Evolutionary conservation across 306 rosid species (phyloP), one percentile per base, ranked within the genome.

Genomic region (Comarum palustre): DNA sequence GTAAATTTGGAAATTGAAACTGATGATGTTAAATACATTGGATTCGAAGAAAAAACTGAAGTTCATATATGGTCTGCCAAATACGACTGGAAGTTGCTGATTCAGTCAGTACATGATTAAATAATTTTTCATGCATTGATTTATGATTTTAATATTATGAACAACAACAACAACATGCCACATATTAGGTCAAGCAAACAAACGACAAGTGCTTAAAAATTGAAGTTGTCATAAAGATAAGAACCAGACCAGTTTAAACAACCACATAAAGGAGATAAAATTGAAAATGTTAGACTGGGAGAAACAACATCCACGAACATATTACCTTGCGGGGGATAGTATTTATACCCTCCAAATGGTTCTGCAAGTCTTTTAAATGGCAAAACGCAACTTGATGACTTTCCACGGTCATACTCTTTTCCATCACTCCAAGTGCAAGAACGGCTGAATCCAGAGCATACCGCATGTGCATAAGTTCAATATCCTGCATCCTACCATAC

Each of bases 381-480:
- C 82, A 46, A 60, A 94, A 78, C 36, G 97, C 85, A 73, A 68
- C 86, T 69, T 82, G 86, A 77, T 74, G 83, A 71, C 76, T 68
- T 77, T 85, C 92, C 72, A 78, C 78, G 17, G 80, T 76, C 74
- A 77, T 61, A 68, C 81, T 77, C 80, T 76, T 88, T 78, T 85
- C 96, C 97, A 94, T 91, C 65, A 84, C 85, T 79, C 87, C 93
- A 75, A 94, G 87, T 75, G 98, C 96, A 75, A 94, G 94, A 84
- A 94, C 86, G 57, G 84, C 71, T 62, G 92, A 91, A 78, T 94
- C 97, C 63, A 94, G 83, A 80, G 96, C 97, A 88, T 94, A 94
- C 45, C 92, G 95, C 98, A 94, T 91, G 83, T 89, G 92, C 92
- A 94, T 86, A 73, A 94, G 97, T 84, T 94, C 98, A 82, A 91